Base-by-base conservation (phyloP, 331 rosid species). In the Stylosanthes scabra region DNA sequence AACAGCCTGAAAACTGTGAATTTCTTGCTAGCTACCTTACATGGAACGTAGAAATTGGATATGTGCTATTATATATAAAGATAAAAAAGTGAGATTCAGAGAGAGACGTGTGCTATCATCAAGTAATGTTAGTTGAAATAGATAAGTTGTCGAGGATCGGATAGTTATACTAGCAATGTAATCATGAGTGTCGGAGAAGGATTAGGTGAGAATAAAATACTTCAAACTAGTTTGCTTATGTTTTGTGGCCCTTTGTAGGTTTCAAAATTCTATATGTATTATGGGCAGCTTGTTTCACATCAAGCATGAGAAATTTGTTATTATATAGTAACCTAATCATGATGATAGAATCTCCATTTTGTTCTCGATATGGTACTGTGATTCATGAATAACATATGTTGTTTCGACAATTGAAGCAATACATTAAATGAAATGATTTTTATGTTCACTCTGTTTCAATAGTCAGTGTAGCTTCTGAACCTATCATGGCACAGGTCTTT, bases 401-500 rank as follows among this genome's bases (percentile, higher is more conserved):
- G 20, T 72, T 50, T 57, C 63, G 61, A 50, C 20, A 28, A 10
- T 31, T 44, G 42, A 40, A 55, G 62, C 56, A 68, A 63, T 20
- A 66, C 9, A 68, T 59, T 41, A 60, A 62, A 62, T 13, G 29
- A 51, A 55, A 47, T 46, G 9, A n/a, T 39, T 73, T 59, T 54
- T 37, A 59, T 55, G 63, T 52, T 61, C 75, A 64, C 2, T 47
- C 39, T 47, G 50, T 74, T 50, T 49, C 56, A 77, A 61, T 31
- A 45, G 8, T 69, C 46, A 27, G 57, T 64, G 29, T 66, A 40
- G 61, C 51, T 58, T 72, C 77, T 66, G 37, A 74, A 70, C 52
- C 31, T 51, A 71, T 77, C 74, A 49, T 65, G 67, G 34, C 62
- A 65, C 88, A 91, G 99, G 97, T 66, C 93, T 95, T 81, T 71